These are phyloP conservation scores for Crithidia sp. DNA, from an alignment of 208 protist genomes.

Conservation along the genomic window DNA sequence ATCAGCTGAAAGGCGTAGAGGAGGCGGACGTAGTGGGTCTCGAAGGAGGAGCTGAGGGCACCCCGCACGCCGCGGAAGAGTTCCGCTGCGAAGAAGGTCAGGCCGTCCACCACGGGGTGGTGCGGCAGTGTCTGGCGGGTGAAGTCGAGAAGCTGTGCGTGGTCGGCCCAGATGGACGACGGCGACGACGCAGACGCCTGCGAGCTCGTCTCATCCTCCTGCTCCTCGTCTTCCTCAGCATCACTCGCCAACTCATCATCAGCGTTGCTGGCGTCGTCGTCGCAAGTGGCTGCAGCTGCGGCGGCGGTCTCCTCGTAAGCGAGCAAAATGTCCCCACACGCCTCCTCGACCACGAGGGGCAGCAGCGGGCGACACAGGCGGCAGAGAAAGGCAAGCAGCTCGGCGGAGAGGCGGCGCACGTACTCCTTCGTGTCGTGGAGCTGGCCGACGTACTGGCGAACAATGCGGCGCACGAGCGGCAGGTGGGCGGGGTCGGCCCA, in stretches of 20 bases:
- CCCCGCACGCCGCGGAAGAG: slow-evolving; percentile 86
- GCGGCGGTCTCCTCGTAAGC: slow-evolving; percentile 37
- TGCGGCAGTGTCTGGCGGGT: slow-evolving; percentile 42
- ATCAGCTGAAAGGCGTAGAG: slow-evolving; percentile 56
- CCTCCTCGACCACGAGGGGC: slow-evolving; percentile 64
- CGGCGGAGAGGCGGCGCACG: slow-evolving; percentile 81
- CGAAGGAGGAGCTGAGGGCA: slow-evolving; percentile 80
- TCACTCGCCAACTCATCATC: slow-evolving; percentile 22
- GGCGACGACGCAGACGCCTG: slow-evolving; percentile 12
- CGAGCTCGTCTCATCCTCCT: not conserved
- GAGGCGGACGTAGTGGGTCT: slow-evolving; percentile 62
- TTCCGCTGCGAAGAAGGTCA: slow-evolving; percentile 69
- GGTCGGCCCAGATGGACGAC: slow-evolving; percentile 28
- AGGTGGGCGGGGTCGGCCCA: slow-evolving; percentile 43
- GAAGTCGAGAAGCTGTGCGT: slow-evolving; percentile 41
- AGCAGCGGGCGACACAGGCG: slow-evolving; percentile 58
- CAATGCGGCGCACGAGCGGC: slow-evolving; percentile 44
- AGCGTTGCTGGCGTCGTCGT: slow-evolving; percentile 6
- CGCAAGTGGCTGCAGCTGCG: not conserved
- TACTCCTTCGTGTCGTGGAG: slow-evolving; percentile 85
- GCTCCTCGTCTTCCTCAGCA: slow-evolving; percentile 14
- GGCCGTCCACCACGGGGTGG: slow-evolving; percentile 72
- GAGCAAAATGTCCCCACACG: slow-evolving; percentile 47
- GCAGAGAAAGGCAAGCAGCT: slow-evolving; percentile 79
- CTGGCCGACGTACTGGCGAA: slow-evolving; percentile 73